Evolutionary conservation across 768 basidiomycete species (phyloP).

Genomic region (Collybiopsis luxurians): DNA sequence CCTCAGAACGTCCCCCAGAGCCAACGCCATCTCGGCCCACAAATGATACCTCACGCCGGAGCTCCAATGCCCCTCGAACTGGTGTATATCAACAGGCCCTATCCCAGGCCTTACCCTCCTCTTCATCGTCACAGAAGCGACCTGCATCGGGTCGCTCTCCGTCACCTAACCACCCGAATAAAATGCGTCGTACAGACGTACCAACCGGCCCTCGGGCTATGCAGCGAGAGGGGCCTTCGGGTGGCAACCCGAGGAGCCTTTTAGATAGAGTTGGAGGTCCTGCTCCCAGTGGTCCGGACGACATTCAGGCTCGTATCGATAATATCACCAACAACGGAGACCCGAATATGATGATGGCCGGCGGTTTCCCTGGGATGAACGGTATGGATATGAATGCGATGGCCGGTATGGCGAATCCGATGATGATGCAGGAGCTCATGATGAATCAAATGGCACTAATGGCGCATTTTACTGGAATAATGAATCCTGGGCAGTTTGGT

Average conservation of each 20-base stretch:
- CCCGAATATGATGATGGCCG: slow-evolving; percentile 55
- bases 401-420: slow-evolving; percentile 59
- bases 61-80: slow-evolving; percentile 47
- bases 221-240: slow-evolving; percentile 42
- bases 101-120: slow-evolving; percentile 56
- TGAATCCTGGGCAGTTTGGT: slow-evolving; percentile 62
- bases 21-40: slow-evolving; percentile 27
- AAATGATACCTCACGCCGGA: slow-evolving; percentile 41
- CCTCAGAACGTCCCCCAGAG: slow-evolving; percentile 20
- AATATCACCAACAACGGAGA: slow-evolving; percentile 64
- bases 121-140: slow-evolving; percentile 57
- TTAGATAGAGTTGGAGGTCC: slow-evolving; percentile 79
- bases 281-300: slow-evolving; percentile 47
- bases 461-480: slow-evolving; percentile 88
- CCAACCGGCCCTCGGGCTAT: slow-evolving; percentile 89
- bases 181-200: slow-evolving; percentile 69
- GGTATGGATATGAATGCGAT: slow-evolving; percentile 66
- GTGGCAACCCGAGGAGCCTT: slow-evolving; percentile 56
- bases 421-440: slow-evolving; percentile 86
- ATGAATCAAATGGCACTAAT: slow-evolving; percentile 91
- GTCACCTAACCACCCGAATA: slow-evolving; percentile 62
- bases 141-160: slow-evolving; percentile 66
- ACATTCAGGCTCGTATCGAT: slow-evolving; percentile 78
- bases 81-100: slow-evolving; percentile 74
- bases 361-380: slow-evolving; percentile 40